Conservation (phyloP, 1,284 basidiomycete species). For the Sparassis latifolia region DNA sequence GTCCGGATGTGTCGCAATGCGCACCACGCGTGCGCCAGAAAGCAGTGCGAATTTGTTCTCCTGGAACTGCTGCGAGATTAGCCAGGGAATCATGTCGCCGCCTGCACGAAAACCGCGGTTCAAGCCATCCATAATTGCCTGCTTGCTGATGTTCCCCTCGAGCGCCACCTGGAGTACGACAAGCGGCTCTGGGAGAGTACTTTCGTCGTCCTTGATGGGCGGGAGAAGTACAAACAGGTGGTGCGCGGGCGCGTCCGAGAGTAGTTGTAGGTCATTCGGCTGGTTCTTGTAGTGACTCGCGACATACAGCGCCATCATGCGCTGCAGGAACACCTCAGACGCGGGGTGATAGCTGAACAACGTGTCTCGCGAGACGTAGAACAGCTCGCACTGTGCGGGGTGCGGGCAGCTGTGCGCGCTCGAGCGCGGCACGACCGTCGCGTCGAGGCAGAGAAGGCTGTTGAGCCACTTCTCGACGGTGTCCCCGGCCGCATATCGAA, state of each 20-base stretch:
- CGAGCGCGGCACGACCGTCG: constrained; percentile 63
- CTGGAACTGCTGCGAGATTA: constrained; percentile 94
- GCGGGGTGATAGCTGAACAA: constrained; percentile 97
- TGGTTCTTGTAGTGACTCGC: constrained; percentile 99
- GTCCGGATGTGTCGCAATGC: constrained; percentile 97
- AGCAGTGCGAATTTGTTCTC: constrained; percentile 91
- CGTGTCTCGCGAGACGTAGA: constrained; percentile 94
- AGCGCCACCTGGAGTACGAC: constrained; percentile 94
- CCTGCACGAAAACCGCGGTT: constrained; percentile 76
- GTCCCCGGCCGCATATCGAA: constrained; percentile 88
- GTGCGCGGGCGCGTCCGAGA: constrained; percentile 96
- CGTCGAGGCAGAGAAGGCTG: constrained; percentile 86
- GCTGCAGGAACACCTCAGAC: constrained; percentile 93
- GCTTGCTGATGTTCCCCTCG: constrained; percentile 89
- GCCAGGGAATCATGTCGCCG: constrained; percentile 98
- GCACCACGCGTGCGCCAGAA: constrained; percentile 87
- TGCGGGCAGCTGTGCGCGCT: constrained; percentile 83
- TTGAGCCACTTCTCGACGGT: constrained; percentile 95
- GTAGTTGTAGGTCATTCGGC: constrained; percentile 95
- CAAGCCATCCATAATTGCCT: constrained; percentile 83
- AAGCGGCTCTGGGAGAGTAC: constrained; percentile 84
- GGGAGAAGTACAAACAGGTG: constrained; percentile 95
- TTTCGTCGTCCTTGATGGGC: constrained; percentile 83
- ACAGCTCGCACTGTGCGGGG: constrained; percentile 90
- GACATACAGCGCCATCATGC: constrained; percentile 98